Evolutionary conservation across 257 asterid genomes (phyloP).

Genomic region (Solanum habrochaites): DNA sequence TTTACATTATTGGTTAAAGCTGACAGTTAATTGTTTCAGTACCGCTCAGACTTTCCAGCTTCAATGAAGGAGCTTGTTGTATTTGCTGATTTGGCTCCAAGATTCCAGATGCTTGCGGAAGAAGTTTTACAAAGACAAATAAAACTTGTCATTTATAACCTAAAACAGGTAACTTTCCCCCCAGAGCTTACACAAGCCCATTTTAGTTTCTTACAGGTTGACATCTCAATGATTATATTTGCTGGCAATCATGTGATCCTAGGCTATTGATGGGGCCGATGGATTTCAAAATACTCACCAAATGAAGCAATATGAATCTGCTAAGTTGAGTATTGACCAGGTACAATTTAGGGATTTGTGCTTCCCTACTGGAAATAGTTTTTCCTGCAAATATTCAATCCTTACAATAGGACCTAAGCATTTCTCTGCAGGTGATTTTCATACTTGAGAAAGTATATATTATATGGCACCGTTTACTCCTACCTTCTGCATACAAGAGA

Average conservation of each 20-base stretch:
- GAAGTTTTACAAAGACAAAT: slow-evolving; percentile 70
- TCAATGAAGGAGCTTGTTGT: slow-evolving; percentile 63
- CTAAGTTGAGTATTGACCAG: slow-evolving; percentile 89
- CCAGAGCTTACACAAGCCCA: background rate
- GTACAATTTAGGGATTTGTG: slow-evolving; percentile 18
- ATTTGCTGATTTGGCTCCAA: slow-evolving; percentile 91
- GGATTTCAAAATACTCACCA: slow-evolving; percentile 93
- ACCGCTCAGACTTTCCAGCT: slow-evolving; percentile 78
- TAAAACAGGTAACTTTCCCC: slow-evolving; percentile 47
- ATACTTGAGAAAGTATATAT: slow-evolving; percentile 95
- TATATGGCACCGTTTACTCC: slow-evolving; percentile 75
- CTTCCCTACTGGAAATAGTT: background rate
- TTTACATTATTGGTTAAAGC: background rate
- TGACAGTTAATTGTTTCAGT: slow-evolving; percentile 43
- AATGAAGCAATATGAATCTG: slow-evolving; percentile 69
- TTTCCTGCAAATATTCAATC: background rate
- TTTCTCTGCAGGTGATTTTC: slow-evolving; percentile 67
- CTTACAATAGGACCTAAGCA: background rate
- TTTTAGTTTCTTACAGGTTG: background rate
- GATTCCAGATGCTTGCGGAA: slow-evolving; percentile 72
- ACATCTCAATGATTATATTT: background rate
- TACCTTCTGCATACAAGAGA: slow-evolving; percentile 69
- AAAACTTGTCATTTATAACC: slow-evolving; percentile 58
- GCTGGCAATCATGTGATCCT: slow-evolving; percentile 8
- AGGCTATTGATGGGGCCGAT: slow-evolving; percentile 92